Conservation (phyloP, 78 protist genomes). For the Cavenderia fasciculata region DNA sequence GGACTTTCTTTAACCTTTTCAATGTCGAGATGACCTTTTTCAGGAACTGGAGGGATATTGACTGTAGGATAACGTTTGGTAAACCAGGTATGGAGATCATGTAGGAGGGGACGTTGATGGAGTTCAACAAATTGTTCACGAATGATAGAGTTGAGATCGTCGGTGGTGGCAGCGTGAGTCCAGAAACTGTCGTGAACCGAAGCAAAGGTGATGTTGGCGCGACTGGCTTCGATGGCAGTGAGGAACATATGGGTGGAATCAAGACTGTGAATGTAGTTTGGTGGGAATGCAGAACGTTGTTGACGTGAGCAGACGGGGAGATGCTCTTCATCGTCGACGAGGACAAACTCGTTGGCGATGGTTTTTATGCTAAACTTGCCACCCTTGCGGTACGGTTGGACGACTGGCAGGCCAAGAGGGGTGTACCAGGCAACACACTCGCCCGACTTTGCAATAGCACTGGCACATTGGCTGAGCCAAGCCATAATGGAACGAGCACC, state of each 20-base stretch:
- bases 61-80: conserved; percentile 29
- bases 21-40: conserved; percentile 81
- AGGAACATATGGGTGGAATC: conserved; percentile 96
- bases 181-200: conserved; percentile 97
- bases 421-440: conserved; percentile 89
- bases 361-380: conserved; percentile 13
- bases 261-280: conserved; percentile 96
- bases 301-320: conserved; percentile 18
- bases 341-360: neutral
- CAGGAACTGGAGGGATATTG: conserved; percentile 77
- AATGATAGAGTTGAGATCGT: conserved; percentile 62
- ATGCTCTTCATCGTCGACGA: conserved; percentile 20
- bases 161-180: conserved; percentile 92
- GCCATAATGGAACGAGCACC: conserved; percentile 86
- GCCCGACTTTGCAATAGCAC: conserved; percentile 41
- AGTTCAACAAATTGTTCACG: conserved; percentile 88
- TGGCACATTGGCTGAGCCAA: conserved; percentile 87
- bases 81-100: conserved; percentile 52
- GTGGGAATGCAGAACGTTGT: conserved; percentile 95
- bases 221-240: conserved; percentile 81
- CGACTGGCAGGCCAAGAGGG: conserved; percentile 93
- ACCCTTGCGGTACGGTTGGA: conserved; percentile 89
- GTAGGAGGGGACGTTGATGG: conserved; percentile 81
- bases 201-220: conserved; percentile 82
- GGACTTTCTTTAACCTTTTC: conserved; percentile 48